Evolutionary conservation across 345 rosid genomes (phyloP), one percentile per base, ranked within the genome.

Genomic region (Toxicodendron radicans): DNA sequence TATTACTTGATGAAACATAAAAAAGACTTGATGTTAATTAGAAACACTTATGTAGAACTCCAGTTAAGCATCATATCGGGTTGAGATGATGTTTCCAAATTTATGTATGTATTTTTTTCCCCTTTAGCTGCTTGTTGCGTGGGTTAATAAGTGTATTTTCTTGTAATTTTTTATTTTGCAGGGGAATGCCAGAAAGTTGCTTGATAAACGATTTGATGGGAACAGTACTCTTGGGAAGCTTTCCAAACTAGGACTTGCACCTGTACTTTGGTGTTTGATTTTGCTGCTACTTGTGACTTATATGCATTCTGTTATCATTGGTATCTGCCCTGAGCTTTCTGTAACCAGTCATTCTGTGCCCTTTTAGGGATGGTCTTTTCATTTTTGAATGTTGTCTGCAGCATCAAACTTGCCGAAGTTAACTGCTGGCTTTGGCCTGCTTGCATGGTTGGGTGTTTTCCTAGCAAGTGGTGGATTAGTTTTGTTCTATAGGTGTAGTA

Each of bases 161-260:
- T 49, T 54, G 49, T 72, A 64, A 49, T 45, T 77, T 27, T 60
- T 56, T 38, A 53, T 78, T 70, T 59, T 79, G 73, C 88, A 95
- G 99, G 98, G 98, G 68, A 95, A 95, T 86, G 97, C 98, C 68
- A 86, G 95, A 85, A 88, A 86, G 72, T 81, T 93, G 82, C 97
- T 90, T 77, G 97, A 93, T 59, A 95, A 90, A 75, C 86, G 88
- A 14, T 93, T 92, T 59, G 91, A 89, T 73, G 91, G 90, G 68
- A 91, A 77, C 77, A 90, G 81, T 74, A 80, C 81, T 71, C 79
- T 95, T 68, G 98, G 97, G 79, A 84, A 73, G 51, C 83, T 95
- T 77, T 85, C 97, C 74, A 95, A 93, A 81, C 77, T 93, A 64
- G 96, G 97, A 66, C 99, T 87, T 82, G 98, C 98, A 62, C 98